Conservation (phyloP, 2,329 filamentous ascomycete species). For the Aschersonia sp. region DNA sequence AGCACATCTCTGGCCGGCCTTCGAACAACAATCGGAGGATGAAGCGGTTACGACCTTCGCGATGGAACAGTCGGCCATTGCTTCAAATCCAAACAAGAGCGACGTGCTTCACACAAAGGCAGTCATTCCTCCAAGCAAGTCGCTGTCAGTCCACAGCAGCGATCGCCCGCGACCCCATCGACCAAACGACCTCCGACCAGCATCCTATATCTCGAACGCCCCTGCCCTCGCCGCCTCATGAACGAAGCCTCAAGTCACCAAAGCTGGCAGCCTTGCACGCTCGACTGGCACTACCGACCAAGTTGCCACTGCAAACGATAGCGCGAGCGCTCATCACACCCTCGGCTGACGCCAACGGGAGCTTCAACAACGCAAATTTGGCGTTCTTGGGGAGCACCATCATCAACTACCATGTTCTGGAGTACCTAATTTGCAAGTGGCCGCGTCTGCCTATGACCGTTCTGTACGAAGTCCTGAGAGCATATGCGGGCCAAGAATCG, state of each 20-base stretch:
- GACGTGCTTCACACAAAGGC: conserved; percentile 10
- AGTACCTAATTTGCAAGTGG: conserved; percentile 78
- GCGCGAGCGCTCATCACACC: conserved; percentile 74
- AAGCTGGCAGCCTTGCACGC: conserved; percentile 90
- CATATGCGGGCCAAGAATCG: conserved; percentile 64
- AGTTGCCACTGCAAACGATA: conserved; percentile 73
- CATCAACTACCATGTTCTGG: conserved; percentile 76
- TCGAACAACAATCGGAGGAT: conserved; percentile 10
- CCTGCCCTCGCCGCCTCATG: conserved; percentile 58
- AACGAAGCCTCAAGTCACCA: conserved; percentile 55
- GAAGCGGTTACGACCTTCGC: conserved; percentile 27
- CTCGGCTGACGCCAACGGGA: conserved; percentile 63
- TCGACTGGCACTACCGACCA: conserved; percentile 66
- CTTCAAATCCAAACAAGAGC: conserved; percentile 19
- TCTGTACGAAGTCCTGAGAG: conserved; percentile 71
- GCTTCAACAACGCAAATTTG: conserved; percentile 82
- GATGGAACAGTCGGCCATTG: conserved; percentile 24
- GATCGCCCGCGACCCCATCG: conserved; percentile 8
- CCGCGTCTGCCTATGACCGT: conserved; percentile 84
- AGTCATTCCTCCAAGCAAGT: conserved; percentile 10
- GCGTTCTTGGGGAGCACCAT: conserved; percentile 69
- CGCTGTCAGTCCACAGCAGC: conserved; percentile 20
- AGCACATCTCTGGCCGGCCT: neutral
- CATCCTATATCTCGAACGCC: conserved; percentile 11
- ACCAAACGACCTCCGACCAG: conserved; percentile 6